Percentiles rank a stretch among this genome's conserved stretches.
Evolutionary conservation across 805 yeast species (phyloP).

Genomic region (Starmera quercuum): DNA sequence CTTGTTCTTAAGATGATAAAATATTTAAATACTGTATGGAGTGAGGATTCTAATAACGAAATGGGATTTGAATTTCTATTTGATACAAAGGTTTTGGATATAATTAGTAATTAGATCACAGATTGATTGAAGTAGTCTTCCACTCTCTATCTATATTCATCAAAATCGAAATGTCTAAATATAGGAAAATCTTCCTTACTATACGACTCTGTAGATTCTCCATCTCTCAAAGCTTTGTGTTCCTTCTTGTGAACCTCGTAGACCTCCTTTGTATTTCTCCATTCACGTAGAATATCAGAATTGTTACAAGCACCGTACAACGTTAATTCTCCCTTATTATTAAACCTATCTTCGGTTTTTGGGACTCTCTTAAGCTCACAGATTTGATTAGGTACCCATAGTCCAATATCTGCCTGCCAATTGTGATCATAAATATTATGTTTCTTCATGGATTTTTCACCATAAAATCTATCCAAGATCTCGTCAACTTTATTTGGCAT

Average conservation of each 20-base stretch:
- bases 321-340: slow-evolving; percentile 21
- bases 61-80: slow-evolving; percentile 15
- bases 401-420: slow-evolving; percentile 32
- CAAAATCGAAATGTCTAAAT: slow-evolving; percentile 20
- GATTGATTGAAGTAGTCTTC: too few species aligned
- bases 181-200: slow-evolving; percentile 27
- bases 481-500: slow-evolving; percentile 31
- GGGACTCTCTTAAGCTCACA: slow-evolving; percentile 26
- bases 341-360: slow-evolving; percentile 15
- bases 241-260: slow-evolving; percentile 21
- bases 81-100: slow-evolving; percentile 18
- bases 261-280: slow-evolving; percentile 20
- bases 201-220: slow-evolving; percentile 11
- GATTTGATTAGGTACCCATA: slow-evolving; percentile 39
- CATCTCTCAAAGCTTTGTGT: slow-evolving; percentile 18
- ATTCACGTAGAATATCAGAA: slow-evolving; percentile 29
- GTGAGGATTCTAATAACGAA: slow-evolving; percentile 7
- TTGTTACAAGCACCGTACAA: slow-evolving; percentile 33
- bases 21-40: slow-evolving; percentile 17
- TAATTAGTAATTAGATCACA: too few species aligned
- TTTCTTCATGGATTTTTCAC: slow-evolving; percentile 17
- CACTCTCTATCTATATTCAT: slow-evolving; percentile 8
- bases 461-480: slow-evolving; percentile 31
- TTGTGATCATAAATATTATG: slow-evolving; percentile 22
- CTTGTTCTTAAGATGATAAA: slow-evolving; percentile 15